phyloP scores from a whole-genome alignment of 2,329 filamentous ascomycete genomes.

The Botrytis paeoniae region DNA sequence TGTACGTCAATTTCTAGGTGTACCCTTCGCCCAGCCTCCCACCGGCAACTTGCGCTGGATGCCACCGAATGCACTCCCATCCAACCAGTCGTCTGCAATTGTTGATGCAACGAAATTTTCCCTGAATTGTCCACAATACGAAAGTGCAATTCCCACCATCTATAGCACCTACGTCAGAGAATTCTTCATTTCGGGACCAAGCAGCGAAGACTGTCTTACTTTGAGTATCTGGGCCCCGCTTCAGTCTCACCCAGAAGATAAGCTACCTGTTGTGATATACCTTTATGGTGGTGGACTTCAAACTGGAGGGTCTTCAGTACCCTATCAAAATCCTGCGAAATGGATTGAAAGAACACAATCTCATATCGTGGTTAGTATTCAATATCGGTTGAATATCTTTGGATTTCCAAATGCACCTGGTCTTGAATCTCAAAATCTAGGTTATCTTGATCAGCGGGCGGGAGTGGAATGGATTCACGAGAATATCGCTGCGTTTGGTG shows the following conservation, averaged over 20 bases:
- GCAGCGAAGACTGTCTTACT: slow-evolving; percentile 33
- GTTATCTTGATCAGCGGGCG: background rate
- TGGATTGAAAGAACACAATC: slow-evolving; percentile 24
- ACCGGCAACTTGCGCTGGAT: background rate
- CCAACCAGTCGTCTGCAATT: background rate
- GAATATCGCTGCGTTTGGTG: background rate
- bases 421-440: background rate
- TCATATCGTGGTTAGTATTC: slow-evolving; percentile 36
- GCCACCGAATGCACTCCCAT: background rate
- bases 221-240: slow-evolving; percentile 32
- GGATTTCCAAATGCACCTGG: background rate
- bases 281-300: slow-evolving; percentile 24
- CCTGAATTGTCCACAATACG: background rate
- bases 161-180: background rate
- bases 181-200: slow-evolving; percentile 16
- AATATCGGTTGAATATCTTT: slow-evolving; percentile 39
- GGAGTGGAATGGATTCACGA: background rate
- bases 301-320: slow-evolving; percentile 21
- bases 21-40: background rate
- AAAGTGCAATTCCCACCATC: background rate
- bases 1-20: background rate
- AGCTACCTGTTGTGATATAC: slow-evolving; percentile 44
- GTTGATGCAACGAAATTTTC: background rate
- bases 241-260: slow-evolving; percentile 34
- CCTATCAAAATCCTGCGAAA: slow-evolving; percentile 15